Evolutionary conservation across 176 grass and related monocot species (phyloP).

Genomic region (Coix lacrymajobi): DNA sequence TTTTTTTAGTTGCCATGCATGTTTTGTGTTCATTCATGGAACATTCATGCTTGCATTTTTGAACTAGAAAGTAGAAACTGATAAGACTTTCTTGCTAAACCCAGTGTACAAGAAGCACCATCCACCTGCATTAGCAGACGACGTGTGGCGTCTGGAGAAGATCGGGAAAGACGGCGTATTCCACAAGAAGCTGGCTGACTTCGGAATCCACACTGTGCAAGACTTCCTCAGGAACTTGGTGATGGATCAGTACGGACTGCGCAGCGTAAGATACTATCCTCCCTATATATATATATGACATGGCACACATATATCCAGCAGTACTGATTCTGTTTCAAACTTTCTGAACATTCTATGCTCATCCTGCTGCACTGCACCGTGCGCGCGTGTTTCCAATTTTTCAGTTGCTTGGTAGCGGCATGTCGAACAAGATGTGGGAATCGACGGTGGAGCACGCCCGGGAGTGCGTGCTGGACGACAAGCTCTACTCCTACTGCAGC

Average conservation of each 20-base stretch:
- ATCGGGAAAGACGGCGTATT: constrained; percentile 86
- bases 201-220: constrained; percentile 61
- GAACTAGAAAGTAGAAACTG: neutral
- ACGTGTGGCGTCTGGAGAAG: constrained; percentile 82
- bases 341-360: neutral
- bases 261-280: constrained; percentile 40
- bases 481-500: constrained; percentile 64
- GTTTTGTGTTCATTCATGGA: neutral
- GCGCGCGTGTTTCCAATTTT: neutral
- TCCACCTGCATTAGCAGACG: constrained; percentile 58
- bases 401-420: constrained; percentile 69
- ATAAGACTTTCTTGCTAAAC: neutral
- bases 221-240: constrained; percentile 82
- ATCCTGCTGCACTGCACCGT: neutral
- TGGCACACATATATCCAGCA: neutral
- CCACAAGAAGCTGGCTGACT: constrained; percentile 74
- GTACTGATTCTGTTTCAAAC: neutral
- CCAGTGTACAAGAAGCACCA: constrained; percentile 88
- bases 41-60: neutral
- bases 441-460: constrained; percentile 66
- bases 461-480: constrained; percentile 58
- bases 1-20: neutral
- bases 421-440: constrained; percentile 94
- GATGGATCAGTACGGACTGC: constrained; percentile 56
- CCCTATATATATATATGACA: neutral